These are phyloP conservation scores for Aquilaria sinensis DNA, from an alignment of 345 rosid species.

Conservation along the genomic window DNA sequence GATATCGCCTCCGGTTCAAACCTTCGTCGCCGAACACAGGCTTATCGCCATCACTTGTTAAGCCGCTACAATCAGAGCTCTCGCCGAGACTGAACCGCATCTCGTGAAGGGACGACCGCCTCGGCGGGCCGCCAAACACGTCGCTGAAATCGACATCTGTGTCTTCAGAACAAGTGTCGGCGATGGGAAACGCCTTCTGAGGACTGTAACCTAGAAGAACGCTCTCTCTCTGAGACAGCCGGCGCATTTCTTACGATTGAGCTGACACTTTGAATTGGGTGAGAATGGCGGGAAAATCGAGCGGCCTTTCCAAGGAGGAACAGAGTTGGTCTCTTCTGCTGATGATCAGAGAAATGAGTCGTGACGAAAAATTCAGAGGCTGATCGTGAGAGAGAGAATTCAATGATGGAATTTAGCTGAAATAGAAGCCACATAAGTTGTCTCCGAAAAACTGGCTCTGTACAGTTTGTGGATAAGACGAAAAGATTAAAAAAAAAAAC, in stretches of 20 bases:
- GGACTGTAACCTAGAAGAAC: conserved; percentile 29
- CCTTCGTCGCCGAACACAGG: conserved; percentile 76
- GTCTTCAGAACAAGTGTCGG: conserved; percentile 14
- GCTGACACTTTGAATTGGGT: neutral
- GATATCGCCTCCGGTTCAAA: conserved; percentile 29
- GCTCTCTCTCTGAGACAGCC: conserved; percentile 29
- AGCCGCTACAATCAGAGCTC: conserved; percentile 17
- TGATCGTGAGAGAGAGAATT: conserved; percentile 16
- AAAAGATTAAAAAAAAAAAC: conserved; percentile 13
- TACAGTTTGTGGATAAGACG: conserved; percentile 9
- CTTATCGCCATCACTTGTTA: conserved; percentile 35
- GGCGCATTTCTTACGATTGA: conserved; percentile 21
- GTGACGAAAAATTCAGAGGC: conserved; percentile 4
- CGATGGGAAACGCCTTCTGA: conserved; percentile 14
- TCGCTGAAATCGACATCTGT: conserved; percentile 70
- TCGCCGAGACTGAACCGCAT: conserved; percentile 38
- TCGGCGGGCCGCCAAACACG: conserved; percentile 89
- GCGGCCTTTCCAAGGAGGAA: neutral
- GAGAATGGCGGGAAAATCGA: conserved; percentile 28
- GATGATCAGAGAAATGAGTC: conserved; percentile 5
- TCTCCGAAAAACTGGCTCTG: neutral
- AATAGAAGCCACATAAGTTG: conserved; percentile 34
- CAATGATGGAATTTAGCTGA: conserved; percentile 7
- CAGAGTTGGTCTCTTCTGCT: neutral
- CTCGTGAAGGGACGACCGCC: conserved; percentile 45